Base-by-base conservation (phyloP, 495 filamentous ascomycete species). In the Letharia columbiana region DNA sequence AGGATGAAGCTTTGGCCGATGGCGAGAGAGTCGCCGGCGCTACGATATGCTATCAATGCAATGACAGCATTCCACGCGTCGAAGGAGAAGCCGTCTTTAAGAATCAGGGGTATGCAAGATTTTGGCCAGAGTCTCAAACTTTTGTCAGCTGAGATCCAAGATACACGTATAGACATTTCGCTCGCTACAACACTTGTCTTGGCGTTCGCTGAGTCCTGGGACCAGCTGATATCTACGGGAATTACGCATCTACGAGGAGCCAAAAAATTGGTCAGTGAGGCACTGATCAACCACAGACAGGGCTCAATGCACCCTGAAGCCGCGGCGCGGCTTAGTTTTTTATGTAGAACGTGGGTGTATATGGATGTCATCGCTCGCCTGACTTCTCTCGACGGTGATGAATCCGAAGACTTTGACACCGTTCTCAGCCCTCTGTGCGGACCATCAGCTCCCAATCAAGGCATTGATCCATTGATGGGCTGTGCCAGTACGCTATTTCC, bases 301-400 rank as follows among this genome's bases (percentile, higher is more conserved):
- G 73, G 66, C 31, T 66, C 70, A 42, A 42, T 75, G 67, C 64
- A 60, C 33, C 64, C 71, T 23, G 73, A 80, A 28, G 83, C 87
- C 40, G 73, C 85, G 23, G 75, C 78, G 50, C 75, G 88, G 13
- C 75, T 91, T 59, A 82, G 82, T 49, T 91, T 91, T 70, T 76
- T 92, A 49, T 88, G 87, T 73, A 91, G 90, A 72, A 86, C 88
- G 12, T 91, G 86, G 85, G 80, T 91, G 23, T 92, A 91, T 69
- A 89, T 91, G 85, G 88, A 92, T 75, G 89, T 91, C 45, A 87
- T 92, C 66, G 86, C 89, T 31, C 84, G 88, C 15, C 75, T 92
- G 42, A 91, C 89, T 0, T 87, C 87, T 18, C 75, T 86, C 31
- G 84, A 85, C 63, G 82, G 83, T 7, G 83, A 85, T 28, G 82